phyloP scores from a whole-genome alignment of 2,329 filamentous ascomycete genomes.

The Didymella pomorum region DNA sequence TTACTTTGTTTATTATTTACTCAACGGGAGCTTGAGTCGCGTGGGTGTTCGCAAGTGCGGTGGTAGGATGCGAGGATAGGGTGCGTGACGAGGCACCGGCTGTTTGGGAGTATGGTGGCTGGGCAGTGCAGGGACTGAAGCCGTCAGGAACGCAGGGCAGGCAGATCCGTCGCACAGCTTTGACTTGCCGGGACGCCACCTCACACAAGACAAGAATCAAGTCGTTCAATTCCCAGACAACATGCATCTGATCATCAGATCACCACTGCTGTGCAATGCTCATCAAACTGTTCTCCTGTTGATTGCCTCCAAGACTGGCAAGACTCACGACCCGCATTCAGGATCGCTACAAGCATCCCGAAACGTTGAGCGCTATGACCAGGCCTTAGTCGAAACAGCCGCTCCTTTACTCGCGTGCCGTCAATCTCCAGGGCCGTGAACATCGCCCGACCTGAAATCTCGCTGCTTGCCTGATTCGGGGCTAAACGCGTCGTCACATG shows the following conservation, averaged over 20 bases:
- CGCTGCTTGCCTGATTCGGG: constrained; percentile 10
- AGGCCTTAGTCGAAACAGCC: constrained; percentile 22
- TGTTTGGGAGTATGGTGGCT: constrained; percentile 21
- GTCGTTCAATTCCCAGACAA: constrained; percentile 19
- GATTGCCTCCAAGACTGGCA: constrained; percentile 6
- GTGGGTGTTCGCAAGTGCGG: constrained; percentile 12
- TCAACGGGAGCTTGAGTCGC: constrained; percentile 17
- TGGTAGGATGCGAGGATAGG: constrained; percentile 14
- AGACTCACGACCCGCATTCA: constrained; percentile 14
- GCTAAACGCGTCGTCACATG: constrained; percentile 8
- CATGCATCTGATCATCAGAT: constrained; percentile 9
- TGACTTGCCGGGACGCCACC: constrained; percentile 16
- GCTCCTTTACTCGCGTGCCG: constrained; percentile 19
- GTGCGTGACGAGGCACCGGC: constrained; percentile 19
- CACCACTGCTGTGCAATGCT: constrained; percentile 14
- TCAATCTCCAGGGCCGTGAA: constrained; percentile 13
- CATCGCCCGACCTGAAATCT: constrained; percentile 8
- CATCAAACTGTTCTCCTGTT: constrained; percentile 1
- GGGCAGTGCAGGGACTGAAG: constrained; percentile 21
- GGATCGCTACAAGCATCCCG: constrained; percentile 22
- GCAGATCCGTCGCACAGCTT: constrained; percentile 18
- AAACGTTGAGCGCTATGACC: constrained; percentile 17
- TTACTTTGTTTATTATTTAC: constrained; percentile 17
- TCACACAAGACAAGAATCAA: constrained; percentile 20
- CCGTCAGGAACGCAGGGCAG: constrained; percentile 22